Percentiles rank a stretch among this genome's conserved stretches.
Conservation (phyloP, 305 asterid species). For the Fraxinus paxiana region DNA sequence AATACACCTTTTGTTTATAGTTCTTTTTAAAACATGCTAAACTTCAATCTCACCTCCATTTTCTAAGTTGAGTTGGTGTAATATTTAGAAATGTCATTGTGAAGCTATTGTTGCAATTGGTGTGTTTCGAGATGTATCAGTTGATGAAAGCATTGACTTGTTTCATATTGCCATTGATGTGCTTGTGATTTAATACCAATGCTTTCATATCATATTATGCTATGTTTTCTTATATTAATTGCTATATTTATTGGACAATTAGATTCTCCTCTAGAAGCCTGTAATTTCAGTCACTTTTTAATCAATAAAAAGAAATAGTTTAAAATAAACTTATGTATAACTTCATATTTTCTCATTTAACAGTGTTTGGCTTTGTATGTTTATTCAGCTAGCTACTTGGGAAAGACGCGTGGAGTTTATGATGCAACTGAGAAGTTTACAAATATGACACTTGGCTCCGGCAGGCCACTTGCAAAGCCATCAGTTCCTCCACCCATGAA, state of each 20-base stretch:
- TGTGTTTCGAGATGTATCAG: neutral
- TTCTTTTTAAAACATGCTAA: neutral
- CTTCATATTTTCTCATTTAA: neutral
- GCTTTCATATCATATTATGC: neutral
- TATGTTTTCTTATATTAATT: neutral
- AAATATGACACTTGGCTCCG: slow-evolving; percentile 46
- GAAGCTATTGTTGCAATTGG: neutral
- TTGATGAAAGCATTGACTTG: neutral
- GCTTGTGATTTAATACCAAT: neutral
- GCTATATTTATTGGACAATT: neutral
- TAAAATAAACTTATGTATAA: neutral
- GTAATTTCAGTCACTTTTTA: neutral
- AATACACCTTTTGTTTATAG: neutral
- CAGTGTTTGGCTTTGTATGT: neutral
- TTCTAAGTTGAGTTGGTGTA: neutral
- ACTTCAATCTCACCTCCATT: neutral
- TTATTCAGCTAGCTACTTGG: slow-evolving; percentile 34
- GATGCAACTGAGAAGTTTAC: slow-evolving; percentile 58
- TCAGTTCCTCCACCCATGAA: slow-evolving; percentile 73
- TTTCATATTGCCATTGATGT: neutral
- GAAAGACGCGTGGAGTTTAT: slow-evolving; percentile 39
- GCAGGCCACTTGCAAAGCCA: slow-evolving; percentile 44
- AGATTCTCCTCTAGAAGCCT: neutral
- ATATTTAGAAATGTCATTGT: neutral
- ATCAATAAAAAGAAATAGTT: neutral